Percentiles rank a stretch among this genome's conserved stretches.
phyloP scores from a whole-genome alignment of 139 green algal species.

The Chlorella vulgaris region DNA sequence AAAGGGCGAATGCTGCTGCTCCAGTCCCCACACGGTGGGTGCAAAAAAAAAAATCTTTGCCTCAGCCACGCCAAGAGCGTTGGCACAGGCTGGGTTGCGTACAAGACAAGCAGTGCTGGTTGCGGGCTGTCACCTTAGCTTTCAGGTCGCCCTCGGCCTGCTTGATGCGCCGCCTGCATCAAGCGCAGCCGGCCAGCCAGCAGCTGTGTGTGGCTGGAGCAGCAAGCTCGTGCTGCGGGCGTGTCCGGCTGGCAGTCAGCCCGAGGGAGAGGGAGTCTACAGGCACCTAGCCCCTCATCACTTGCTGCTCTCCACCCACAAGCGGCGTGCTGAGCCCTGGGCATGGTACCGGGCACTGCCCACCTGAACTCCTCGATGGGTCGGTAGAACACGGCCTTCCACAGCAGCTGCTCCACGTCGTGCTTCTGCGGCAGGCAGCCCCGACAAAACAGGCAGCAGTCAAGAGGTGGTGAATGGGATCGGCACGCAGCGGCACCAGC shows the following conservation, averaged over 20 bases:
- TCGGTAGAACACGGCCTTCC: constrained; percentile 74
- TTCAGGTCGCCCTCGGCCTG: constrained; percentile 25
- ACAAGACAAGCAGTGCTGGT: background rate
- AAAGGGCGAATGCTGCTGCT: no score
- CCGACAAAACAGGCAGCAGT: no score
- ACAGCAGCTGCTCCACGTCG: constrained; percentile 66
- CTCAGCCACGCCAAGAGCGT: no score
- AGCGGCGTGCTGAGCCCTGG: background rate
- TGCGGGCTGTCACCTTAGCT: constrained; percentile 27
- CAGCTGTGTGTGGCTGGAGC: no score
- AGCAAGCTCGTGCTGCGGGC: no score
- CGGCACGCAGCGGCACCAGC: no score
- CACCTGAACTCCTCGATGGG: constrained; percentile 80
- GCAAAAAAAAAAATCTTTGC: no score
- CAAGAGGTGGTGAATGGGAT: background rate
- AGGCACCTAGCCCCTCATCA: background rate
- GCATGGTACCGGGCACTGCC: background rate
- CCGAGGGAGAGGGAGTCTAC: no score
- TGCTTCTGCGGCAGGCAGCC: constrained; percentile 20
- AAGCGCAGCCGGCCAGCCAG: background rate
- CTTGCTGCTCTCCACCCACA: background rate
- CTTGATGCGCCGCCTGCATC: constrained; percentile 29
- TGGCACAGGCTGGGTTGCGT: background rate
- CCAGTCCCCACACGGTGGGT: no score
- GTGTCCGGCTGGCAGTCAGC: no score